A percentile compares a stretch with the other conserved stretches of the same genome.
Evolutionary conservation across 176 grass and related monocot species (phyloP).

Genomic region (Cymbopogon citratus): DNA sequence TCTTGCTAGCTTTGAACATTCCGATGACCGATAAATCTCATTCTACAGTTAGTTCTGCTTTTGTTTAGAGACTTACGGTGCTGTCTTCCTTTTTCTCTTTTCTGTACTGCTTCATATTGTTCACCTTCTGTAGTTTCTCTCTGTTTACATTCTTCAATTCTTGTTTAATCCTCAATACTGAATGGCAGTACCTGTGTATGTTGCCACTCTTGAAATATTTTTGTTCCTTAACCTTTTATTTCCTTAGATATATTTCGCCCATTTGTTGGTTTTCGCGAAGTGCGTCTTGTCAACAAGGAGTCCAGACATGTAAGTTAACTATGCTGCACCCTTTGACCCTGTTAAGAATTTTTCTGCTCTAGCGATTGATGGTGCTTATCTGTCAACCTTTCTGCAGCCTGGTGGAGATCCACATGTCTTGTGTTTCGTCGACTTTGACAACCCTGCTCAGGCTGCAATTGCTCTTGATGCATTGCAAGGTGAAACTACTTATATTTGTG

Average conservation of each 20-base stretch:
- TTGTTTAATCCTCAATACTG: background rate
- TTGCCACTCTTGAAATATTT: background rate
- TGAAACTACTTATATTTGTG: conserved; percentile 42
- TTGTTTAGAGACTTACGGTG: background rate
- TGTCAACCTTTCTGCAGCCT: conserved; percentile 43
- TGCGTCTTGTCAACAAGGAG: conserved; percentile 98
- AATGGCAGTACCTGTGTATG: background rate
- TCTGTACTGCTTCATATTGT: background rate
- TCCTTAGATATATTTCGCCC: conserved; percentile 94
- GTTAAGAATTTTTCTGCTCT: conserved; percentile 8
- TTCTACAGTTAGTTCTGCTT: background rate
- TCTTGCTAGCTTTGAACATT: background rate
- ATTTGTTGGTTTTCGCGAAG: conserved; percentile 99
- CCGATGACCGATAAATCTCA: background rate
- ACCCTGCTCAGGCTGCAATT: conserved; percentile 79
- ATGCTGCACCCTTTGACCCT: background rate
- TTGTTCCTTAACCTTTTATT: conserved; percentile 40
- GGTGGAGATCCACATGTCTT: conserved; percentile 80
- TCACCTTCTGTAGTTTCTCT: background rate
- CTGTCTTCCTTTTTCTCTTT: background rate
- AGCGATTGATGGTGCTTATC: background rate
- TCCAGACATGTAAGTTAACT: conserved; percentile 73
- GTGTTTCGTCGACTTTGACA: conserved; percentile 95
- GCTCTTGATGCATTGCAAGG: conserved; percentile 96
- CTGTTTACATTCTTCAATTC: background rate